A percentile compares a stretch with the other conserved stretches of the same genome.
Evolutionary conservation across 2,329 filamentous ascomycete species (phyloP).

Genomic region (Anthostomella pinea): DNA sequence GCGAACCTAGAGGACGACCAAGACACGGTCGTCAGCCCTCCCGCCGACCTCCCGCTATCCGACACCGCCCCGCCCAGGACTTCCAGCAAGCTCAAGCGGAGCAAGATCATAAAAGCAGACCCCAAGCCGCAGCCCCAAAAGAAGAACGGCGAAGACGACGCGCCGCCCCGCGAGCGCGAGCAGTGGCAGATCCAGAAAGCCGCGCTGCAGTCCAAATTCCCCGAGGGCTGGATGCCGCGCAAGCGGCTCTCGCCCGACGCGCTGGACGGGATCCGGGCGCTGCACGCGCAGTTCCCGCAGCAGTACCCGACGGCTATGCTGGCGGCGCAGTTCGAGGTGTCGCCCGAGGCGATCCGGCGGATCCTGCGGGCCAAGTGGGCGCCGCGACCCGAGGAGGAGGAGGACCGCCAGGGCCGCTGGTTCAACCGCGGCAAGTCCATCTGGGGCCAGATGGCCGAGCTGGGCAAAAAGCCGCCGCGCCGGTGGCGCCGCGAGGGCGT

Average conservation of each 20-base stretch:
- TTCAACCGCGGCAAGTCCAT: slow-evolving; percentile 57
- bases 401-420: slow-evolving; percentile 59
- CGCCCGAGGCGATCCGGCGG: slow-evolving; percentile 79
- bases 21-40: not conserved
- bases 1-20: slow-evolving; percentile 2
- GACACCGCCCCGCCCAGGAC: slow-evolving; percentile 6
- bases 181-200: slow-evolving; percentile 75
- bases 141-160: slow-evolving; percentile 6
- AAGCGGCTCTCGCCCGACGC: slow-evolving; percentile 92
- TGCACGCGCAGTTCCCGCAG: slow-evolving; percentile 74
- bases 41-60: too few species aligned
- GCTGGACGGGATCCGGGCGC: slow-evolving; percentile 79
- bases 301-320: slow-evolving; percentile 73
- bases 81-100: slow-evolving; percentile 23
- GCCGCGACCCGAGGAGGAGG: slow-evolving; percentile 55
- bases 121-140: slow-evolving; percentile 1
- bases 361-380: slow-evolving; percentile 80
- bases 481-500: slow-evolving; percentile 58
- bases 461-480: slow-evolving; percentile 60
- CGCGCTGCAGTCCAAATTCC: slow-evolving; percentile 74
- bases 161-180: slow-evolving; percentile 35
- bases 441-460: slow-evolving; percentile 57
- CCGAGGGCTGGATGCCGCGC: slow-evolving; percentile 74
- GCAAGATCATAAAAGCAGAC: slow-evolving; percentile 24
- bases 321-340: slow-evolving; percentile 78